A percentile compares a stretch with the other conserved stretches of the same genome.
Evolutionary conservation across 2,329 filamentous ascomycete genomes (phyloP).

Genomic region (Colletotrichum sp.): DNA sequence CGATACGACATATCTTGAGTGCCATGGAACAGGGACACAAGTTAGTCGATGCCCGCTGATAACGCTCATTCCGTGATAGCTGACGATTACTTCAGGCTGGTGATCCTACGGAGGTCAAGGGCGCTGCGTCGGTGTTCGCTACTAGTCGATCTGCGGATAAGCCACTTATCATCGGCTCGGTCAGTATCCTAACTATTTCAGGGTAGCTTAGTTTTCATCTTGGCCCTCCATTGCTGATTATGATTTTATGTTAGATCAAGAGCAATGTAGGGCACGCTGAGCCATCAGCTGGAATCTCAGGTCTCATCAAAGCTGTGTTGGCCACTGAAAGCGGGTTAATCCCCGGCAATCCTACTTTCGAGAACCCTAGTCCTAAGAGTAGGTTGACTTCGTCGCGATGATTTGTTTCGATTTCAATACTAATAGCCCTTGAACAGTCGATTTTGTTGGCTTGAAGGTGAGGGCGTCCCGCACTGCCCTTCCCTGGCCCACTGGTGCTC

Average conservation of each 20-base stretch:
- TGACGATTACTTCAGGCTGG: slow-evolving; percentile 26
- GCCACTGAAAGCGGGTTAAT: slow-evolving; percentile 30
- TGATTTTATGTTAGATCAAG: slow-evolving; percentile 25
- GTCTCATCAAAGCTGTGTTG: slow-evolving; percentile 32
- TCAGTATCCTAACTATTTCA: background rate
- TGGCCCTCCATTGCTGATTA: background rate
- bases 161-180: slow-evolving; percentile 31
- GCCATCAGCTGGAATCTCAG: slow-evolving; percentile 30
- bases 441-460: background rate
- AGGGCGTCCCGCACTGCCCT: background rate
- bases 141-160: background rate
- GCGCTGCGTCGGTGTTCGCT: slow-evolving; percentile 31
- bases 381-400: background rate
- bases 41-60: background rate
- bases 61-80: background rate
- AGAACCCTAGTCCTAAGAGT: slow-evolving; percentile 41
- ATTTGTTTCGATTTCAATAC: background rate
- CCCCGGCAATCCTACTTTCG: slow-evolving; percentile 26
- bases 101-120: slow-evolving; percentile 38
- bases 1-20: slow-evolving; percentile 37
- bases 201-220: background rate
- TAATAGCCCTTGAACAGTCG: background rate
- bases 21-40: slow-evolving; percentile 43
- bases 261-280: slow-evolving; percentile 37
- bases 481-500: background rate